phyloP scores from a whole-genome alignment of 2,329 filamentous ascomycete species.

The Colletotrichum tanaceti region DNA sequence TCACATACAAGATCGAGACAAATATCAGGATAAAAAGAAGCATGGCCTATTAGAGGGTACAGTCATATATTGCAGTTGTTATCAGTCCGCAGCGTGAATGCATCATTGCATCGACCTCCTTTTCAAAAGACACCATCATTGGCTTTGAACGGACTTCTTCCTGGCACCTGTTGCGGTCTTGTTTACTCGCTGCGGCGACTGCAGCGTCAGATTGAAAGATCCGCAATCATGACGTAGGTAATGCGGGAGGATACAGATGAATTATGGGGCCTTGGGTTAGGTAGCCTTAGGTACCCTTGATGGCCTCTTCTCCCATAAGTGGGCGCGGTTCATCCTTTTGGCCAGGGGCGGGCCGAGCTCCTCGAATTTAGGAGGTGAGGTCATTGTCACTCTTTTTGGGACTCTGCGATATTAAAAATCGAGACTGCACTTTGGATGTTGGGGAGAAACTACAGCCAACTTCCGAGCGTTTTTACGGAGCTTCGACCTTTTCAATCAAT shows the following conservation, averaged over 20 bases:
- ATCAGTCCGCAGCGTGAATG: not conserved
- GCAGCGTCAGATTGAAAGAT: not conserved
- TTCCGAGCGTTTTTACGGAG: too few species aligned
- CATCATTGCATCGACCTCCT: not conserved
- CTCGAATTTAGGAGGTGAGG: not conserved
- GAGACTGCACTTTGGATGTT: not conserved
- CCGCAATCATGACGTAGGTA: conserved; percentile 33
- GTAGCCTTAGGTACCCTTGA: not conserved
- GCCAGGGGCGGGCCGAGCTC: not conserved
- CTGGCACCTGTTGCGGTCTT: not conserved
- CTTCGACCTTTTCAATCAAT: too few species aligned
- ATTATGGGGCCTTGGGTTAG: conserved; percentile 23
- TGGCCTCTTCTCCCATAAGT: not conserved
- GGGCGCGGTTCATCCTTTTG: not conserved
- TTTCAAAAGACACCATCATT: not conserved
- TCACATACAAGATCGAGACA: not conserved
- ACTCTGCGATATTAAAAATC: not conserved
- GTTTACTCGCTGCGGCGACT: not conserved
- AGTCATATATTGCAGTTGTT: not conserved
- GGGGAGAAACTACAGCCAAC: too few species aligned
- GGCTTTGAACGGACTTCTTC: too few species aligned
- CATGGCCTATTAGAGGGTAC: not conserved
- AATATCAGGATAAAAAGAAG: not conserved
- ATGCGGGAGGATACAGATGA: conserved; percentile 15
- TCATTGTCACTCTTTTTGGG: not conserved